Percentiles rank a stretch among this genome's conserved stretches.
phyloP scores from a whole-genome alignment of 2,329 filamentous ascomycete species.

The Dactylellina cionopaga region DNA sequence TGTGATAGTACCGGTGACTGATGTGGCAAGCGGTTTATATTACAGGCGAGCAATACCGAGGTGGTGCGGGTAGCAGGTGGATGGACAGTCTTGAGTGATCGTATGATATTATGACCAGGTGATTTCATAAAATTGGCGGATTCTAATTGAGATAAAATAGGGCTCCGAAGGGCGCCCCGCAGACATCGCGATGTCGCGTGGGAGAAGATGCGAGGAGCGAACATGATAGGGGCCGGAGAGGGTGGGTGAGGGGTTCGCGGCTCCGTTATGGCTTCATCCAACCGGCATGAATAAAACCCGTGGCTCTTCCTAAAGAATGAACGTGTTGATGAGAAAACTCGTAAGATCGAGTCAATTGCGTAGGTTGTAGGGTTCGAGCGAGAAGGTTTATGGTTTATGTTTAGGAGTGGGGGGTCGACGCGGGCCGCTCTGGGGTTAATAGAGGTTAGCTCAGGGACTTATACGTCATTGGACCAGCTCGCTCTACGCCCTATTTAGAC shows the following conservation, averaged over 20 bases:
- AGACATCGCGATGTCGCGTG: constrained; percentile 49
- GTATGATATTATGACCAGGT: constrained; percentile 12
- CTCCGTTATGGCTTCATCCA: constrained; percentile 45
- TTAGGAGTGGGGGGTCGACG: not conserved
- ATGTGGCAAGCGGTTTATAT: constrained; percentile 13
- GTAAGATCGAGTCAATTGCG: constrained; percentile 13
- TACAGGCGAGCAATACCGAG: constrained; percentile 13
- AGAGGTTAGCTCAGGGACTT: not conserved
- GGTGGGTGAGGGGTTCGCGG: constrained; percentile 34
- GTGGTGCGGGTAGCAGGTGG: constrained; percentile 1
- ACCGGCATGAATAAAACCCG: constrained; percentile 25
- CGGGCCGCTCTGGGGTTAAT: not conserved
- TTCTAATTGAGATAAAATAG: constrained; percentile 34
- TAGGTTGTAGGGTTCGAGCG: not conserved
- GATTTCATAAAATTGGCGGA: constrained; percentile 19
- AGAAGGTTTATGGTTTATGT: no score
- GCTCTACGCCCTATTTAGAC: no score
- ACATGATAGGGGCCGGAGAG: constrained; percentile 47
- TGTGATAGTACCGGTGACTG: constrained; percentile 29
- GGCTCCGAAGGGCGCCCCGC: constrained; percentile 34
- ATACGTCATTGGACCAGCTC: constrained; percentile 15
- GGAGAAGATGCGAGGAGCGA: constrained; percentile 37
- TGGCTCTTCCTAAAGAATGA: no score
- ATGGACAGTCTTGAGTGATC: constrained; percentile 28
- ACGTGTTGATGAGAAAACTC: not conserved